Evolutionary conservation across 2,329 filamentous ascomycete genomes (phyloP).

Genomic region (Hymenoscyphus albidus): DNA sequence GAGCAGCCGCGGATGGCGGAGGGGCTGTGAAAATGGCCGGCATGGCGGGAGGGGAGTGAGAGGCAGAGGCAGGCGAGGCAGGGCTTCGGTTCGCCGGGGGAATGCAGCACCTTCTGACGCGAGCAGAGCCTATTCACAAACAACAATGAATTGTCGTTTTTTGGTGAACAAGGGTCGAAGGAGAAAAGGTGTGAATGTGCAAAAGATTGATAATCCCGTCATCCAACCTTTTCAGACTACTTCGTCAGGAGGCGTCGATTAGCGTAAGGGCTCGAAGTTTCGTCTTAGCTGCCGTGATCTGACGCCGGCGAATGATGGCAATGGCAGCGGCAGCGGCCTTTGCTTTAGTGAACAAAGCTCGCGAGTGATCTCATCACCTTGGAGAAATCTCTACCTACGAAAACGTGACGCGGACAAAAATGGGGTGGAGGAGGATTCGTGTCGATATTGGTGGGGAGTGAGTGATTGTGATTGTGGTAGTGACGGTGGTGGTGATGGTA

Average conservation of each 20-base stretch:
- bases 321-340: background rate
- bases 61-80: background rate
- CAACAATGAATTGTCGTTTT: background rate
- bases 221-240: background rate
- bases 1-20: conserved; percentile 7
- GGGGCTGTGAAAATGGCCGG: background rate
- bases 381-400: background rate
- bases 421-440: background rate
- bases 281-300: background rate
- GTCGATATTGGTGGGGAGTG: no score
- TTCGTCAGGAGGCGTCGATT: background rate
- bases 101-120: background rate
- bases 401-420: background rate
- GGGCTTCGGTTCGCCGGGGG: background rate
- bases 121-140: background rate
- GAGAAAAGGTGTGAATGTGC: background rate
- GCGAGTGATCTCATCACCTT: background rate
- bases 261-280: background rate
- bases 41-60: background rate
- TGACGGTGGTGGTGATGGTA: background rate
- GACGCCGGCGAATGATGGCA: background rate
- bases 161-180: background rate
- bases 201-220: background rate
- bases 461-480: no score
- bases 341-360: background rate